Evolutionary conservation across 2,329 filamentous ascomycete genomes (phyloP).

Genomic region (Tolypocladium sp.): DNA sequence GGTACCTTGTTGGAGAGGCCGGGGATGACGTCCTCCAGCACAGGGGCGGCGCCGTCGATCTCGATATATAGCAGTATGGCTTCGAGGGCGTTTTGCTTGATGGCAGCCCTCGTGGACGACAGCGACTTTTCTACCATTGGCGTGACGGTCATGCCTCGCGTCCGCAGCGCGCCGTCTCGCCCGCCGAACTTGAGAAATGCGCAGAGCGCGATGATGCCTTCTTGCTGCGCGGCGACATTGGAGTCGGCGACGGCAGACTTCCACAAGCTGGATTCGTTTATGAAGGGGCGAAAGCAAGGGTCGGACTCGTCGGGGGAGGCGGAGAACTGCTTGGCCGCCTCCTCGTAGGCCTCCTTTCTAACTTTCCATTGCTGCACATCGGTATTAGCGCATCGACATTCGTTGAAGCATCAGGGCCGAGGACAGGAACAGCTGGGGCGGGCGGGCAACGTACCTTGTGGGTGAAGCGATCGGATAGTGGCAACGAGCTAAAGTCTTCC

Average conservation of each 20-base stretch:
- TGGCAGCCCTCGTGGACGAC: constrained; percentile 76
- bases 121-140: constrained; percentile 88
- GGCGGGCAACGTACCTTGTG: constrained; percentile 55
- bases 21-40: constrained; percentile 85
- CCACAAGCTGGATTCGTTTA: constrained; percentile 78
- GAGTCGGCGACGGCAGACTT: constrained; percentile 89
- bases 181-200: constrained; percentile 90
- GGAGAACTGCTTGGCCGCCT: constrained; percentile 80
- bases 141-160: constrained; percentile 63
- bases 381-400: neutral
- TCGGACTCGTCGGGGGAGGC: constrained; percentile 76
- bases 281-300: constrained; percentile 77
- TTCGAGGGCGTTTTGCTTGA: constrained; percentile 80
- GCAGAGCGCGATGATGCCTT: constrained; percentile 79
- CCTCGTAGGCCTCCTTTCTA: constrained; percentile 89
- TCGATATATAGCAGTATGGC: constrained; percentile 84
- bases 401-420: neutral
- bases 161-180: constrained; percentile 67
- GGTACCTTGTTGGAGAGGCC: constrained; percentile 80
- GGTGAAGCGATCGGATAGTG: constrained; percentile 68
- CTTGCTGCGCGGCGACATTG: constrained; percentile 93
- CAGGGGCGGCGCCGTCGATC: constrained; percentile 72
- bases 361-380: constrained; percentile 77
- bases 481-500: constrained; percentile 73
- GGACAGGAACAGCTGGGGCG: neutral